Percentiles rank a stretch among this genome's conserved stretches.
Conservation (phyloP, 352 stramenopile species). For the Pythium aristosporum region DNA sequence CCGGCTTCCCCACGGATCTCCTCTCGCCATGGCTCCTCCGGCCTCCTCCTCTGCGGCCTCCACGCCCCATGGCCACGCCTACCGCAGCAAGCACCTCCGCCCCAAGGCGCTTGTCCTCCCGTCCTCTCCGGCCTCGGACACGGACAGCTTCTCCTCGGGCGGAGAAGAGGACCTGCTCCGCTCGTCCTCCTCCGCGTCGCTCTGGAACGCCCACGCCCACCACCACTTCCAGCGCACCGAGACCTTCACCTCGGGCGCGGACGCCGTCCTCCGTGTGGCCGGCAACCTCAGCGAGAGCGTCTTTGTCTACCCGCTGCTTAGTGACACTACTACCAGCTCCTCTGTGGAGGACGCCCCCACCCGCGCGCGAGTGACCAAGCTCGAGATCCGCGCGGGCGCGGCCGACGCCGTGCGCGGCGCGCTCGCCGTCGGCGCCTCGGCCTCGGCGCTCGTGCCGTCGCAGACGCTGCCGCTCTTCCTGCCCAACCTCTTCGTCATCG, state of each 20-base stretch:
- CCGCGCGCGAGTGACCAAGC: conserved; percentile 57
- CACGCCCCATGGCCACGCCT: conserved; percentile 13
- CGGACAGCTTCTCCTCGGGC: conserved; percentile 11
- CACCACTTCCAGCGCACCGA: conserved; percentile 41
- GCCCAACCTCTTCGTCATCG: conserved; percentile 64
- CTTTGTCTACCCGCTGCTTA: conserved; percentile 62
- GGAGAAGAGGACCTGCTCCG: conserved; percentile 5
- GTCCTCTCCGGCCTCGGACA: conserved; percentile 14
- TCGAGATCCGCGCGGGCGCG: conserved; percentile 59
- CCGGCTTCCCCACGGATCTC: conserved; percentile 6
- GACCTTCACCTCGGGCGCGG: conserved; percentile 51
- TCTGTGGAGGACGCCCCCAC: conserved; percentile 15
- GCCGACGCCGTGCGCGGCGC: conserved; percentile 59
- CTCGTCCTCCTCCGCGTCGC: conserved; percentile 15
- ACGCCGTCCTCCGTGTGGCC: conserved; percentile 58
- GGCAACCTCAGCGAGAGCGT: conserved; percentile 59
- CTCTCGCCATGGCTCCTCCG: conserved; percentile 5
- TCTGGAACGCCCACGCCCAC: conserved; percentile 34
- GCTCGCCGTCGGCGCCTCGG: conserved; percentile 47
- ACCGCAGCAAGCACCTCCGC: conserved; percentile 19
- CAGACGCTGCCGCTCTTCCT: conserved; percentile 78
- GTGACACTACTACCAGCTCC: conserved; percentile 14
- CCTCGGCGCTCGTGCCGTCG: conserved; percentile 57
- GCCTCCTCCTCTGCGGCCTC: conserved; percentile 6
- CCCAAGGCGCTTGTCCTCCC: conserved; percentile 22